These are phyloP conservation scores for Dichotomocladium elegans DNA, from an alignment of 371 early-diverging fungal species.

Conservation along the genomic window DNA sequence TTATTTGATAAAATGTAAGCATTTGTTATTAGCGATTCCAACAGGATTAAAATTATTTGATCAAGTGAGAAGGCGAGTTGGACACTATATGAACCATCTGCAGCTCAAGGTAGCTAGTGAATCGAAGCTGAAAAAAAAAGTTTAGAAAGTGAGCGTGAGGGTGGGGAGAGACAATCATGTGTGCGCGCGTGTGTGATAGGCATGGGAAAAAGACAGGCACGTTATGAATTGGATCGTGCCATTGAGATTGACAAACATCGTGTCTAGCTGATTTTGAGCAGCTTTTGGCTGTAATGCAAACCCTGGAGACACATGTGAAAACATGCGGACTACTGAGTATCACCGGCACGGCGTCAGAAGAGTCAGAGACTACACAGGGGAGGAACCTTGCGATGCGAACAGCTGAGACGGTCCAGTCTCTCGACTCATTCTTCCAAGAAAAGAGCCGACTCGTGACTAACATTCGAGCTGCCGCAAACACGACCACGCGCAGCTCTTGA, in stretches of 20 bases:
- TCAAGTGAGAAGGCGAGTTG: constrained; percentile 33
- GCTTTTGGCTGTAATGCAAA: constrained; percentile 21
- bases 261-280: constrained; percentile 37
- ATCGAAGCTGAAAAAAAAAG: neutral
- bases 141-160: neutral
- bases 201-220: too few species aligned
- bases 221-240: too few species aligned
- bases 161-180: too few species aligned
- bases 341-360: constrained; percentile 21
- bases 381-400: constrained; percentile 39
- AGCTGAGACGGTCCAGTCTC: constrained; percentile 36
- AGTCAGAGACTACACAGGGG: constrained; percentile 14
- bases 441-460: constrained; percentile 37
- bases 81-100: constrained; percentile 27
- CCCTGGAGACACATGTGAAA: constrained; percentile 34
- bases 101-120: constrained; percentile 30
- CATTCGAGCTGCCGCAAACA: constrained; percentile 35
- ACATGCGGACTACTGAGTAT: constrained; percentile 40
- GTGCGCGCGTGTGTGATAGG: too few species aligned
- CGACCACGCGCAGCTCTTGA: too few species aligned
- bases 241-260: neutral
- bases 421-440: constrained; percentile 37
- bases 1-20: constrained; percentile 45
- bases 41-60: neutral
- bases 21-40: neutral